Conservation (phyloP, 768 basidiomycete genomes). For the Lyophyllum atratum region DNA sequence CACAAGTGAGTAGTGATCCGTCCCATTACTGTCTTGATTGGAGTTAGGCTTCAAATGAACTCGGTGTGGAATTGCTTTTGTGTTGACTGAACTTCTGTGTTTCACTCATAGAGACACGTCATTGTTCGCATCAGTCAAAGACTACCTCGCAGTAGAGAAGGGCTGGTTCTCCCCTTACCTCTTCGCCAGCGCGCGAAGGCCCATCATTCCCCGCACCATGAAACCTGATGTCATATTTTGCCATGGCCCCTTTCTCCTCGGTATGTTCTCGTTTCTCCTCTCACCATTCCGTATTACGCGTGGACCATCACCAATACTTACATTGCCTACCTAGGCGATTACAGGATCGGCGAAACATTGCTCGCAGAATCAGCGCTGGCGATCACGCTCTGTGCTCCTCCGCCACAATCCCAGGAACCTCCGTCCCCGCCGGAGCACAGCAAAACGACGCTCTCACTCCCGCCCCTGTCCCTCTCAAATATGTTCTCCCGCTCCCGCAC, state of each 20-base stretch:
- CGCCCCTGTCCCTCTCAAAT: slow-evolving; percentile 41
- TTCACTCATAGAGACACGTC: slow-evolving; percentile 46
- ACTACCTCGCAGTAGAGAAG: slow-evolving; percentile 63
- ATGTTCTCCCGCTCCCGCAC: slow-evolving; percentile 50
- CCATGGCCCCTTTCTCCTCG: slow-evolving; percentile 63
- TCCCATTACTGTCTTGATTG: not conserved
- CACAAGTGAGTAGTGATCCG: slow-evolving; percentile 41
- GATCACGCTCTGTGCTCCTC: slow-evolving; percentile 45
- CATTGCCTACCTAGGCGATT: slow-evolving; percentile 60
- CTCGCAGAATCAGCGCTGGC: slow-evolving; percentile 57
- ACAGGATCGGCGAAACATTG: slow-evolving; percentile 57
- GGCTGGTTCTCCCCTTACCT: slow-evolving; percentile 72
- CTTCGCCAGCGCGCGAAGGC: slow-evolving; percentile 60
- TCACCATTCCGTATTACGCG: not conserved
- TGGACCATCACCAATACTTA: too few species aligned
- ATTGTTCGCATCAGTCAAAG: slow-evolving; percentile 60
- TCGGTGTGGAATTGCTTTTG: too few species aligned
- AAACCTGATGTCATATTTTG: slow-evolving; percentile 68
- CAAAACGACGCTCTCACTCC: slow-evolving; percentile 25
- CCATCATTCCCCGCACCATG: slow-evolving; percentile 62
- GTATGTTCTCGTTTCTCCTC: slow-evolving; percentile 25
- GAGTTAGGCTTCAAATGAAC: too few species aligned
- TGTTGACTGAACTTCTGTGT: too few species aligned
- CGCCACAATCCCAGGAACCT: slow-evolving; percentile 21
- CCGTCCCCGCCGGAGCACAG: slow-evolving; percentile 12